Evolutionary conservation across 2,329 filamentous ascomycete species (phyloP).

Genomic region (Xylaria arbuscula): DNA sequence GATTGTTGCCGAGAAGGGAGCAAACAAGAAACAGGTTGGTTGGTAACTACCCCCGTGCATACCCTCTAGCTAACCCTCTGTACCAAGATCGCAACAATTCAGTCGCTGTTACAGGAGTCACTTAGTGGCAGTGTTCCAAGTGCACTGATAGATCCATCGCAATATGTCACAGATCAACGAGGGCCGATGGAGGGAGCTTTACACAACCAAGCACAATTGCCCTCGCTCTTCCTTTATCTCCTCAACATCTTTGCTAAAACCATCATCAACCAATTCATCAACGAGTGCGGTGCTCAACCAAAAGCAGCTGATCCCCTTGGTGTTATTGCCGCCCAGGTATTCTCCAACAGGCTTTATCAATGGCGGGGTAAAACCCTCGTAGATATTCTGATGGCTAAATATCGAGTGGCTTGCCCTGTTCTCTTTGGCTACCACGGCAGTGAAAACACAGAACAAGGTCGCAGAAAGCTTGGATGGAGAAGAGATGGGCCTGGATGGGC

Average conservation of each 20-base stretch:
- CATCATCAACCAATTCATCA: conserved; percentile 75
- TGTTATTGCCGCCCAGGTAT: conserved; percentile 79
- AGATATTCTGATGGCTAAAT: conserved; percentile 89
- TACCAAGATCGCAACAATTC: conserved; percentile 60
- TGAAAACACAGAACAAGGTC: conserved; percentile 77
- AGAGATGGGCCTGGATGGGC: conserved; percentile 70
- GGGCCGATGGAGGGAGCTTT: conserved; percentile 61
- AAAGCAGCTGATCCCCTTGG: conserved; percentile 81
- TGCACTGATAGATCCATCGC: conserved; percentile 63
- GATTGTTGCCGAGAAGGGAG: conserved; percentile 71
- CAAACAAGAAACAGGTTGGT: conserved; percentile 68
- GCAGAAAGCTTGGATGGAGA: conserved; percentile 78
- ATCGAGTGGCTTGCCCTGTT: conserved; percentile 81
- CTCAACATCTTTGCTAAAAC: conserved; percentile 81
- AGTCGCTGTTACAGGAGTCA: conserved; percentile 64
- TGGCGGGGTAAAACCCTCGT: conserved; percentile 76
- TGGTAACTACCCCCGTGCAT: background rate
- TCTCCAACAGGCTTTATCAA: conserved; percentile 74
- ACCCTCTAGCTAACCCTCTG: conserved; percentile 23
- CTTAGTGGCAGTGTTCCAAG: conserved; percentile 64
- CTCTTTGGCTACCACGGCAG: conserved; percentile 85
- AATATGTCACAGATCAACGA: conserved; percentile 62
- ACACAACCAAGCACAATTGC: conserved; percentile 66
- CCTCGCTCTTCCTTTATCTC: conserved; percentile 77
- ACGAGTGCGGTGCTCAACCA: conserved; percentile 72